A percentile compares a stretch with the other conserved stretches of the same genome.
These are phyloP conservation scores for Plectosphaerella cucumerina DNA, from an alignment of 2,329 filamentous ascomycete genomes.

Conservation along the genomic window DNA sequence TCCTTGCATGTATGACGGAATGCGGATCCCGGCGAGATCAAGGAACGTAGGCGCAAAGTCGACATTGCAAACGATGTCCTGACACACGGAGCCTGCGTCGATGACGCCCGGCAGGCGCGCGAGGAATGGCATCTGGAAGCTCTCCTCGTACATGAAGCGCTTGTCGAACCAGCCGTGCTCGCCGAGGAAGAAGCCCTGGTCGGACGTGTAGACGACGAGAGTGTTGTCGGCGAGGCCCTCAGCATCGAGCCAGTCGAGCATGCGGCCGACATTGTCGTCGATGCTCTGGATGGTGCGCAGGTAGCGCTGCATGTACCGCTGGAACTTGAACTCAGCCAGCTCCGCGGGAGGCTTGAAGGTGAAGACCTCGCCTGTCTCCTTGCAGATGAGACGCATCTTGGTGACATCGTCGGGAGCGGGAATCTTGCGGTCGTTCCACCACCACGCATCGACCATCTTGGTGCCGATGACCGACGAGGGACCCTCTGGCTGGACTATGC, in stretches of 20 bases:
- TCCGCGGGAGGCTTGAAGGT: constrained; percentile 35
- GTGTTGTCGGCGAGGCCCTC: constrained; percentile 39
- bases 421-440: constrained; percentile 31
- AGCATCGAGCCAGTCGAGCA: constrained; percentile 41
- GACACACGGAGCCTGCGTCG: constrained; percentile 28
- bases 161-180: constrained; percentile 57
- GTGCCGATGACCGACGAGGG: constrained; percentile 22
- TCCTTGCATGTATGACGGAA: constrained; percentile 49
- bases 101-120: constrained; percentile 41
- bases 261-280: constrained; percentile 46
- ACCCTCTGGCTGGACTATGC: constrained; percentile 43
- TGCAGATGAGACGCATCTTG: constrained; percentile 34
- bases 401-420: constrained; percentile 27
- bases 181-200: constrained; percentile 53
- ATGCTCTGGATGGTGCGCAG: constrained; percentile 47
- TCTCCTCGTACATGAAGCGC: constrained; percentile 54
- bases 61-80: constrained; percentile 49
- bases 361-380: constrained; percentile 40
- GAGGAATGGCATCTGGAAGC: constrained; percentile 52
- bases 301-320: constrained; percentile 53
- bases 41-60: constrained; percentile 49
- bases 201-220: constrained; percentile 48
- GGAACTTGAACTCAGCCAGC: constrained; percentile 49
- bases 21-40: constrained; percentile 34
- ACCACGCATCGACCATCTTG: constrained; percentile 18